A percentile compares a stretch with the other conserved stretches of the same genome.
Evolutionary conservation across 768 basidiomycete genomes (phyloP).

Genomic region (Suillus sp.): DNA sequence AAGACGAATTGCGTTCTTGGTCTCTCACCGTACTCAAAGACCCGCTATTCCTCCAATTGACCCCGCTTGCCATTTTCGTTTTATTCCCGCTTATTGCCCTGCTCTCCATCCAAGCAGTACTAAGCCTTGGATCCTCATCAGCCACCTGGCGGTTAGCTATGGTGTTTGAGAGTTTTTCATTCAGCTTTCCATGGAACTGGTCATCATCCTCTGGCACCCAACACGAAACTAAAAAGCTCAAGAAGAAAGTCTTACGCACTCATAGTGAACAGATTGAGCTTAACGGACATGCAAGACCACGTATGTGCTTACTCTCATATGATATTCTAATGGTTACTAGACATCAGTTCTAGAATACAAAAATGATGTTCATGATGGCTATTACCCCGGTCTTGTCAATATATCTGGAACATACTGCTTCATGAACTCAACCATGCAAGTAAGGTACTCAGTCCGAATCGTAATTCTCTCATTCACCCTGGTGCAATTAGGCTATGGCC

Average conservation of each 20-base stretch:
- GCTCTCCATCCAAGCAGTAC: constrained; percentile 31
- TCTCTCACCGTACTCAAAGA: constrained; percentile 40
- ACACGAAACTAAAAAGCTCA: constrained; percentile 45
- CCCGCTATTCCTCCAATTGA: constrained; percentile 54
- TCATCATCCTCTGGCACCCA: constrained; percentile 29
- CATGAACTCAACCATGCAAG: constrained; percentile 96
- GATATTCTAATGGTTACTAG: constrained; percentile 3
- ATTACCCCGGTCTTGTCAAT: constrained; percentile 92
- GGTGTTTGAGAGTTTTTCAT: constrained; percentile 62
- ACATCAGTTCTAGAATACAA: constrained; percentile 23
- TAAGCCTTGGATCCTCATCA: constrained; percentile 32
- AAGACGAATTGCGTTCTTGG: constrained; percentile 43
- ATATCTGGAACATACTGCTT: constrained; percentile 97
- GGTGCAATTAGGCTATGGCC: constrained; percentile 71
- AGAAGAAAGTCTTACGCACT: constrained; percentile 52
- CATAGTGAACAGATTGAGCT: constrained; percentile 58
- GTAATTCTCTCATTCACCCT: constrained; percentile 18
- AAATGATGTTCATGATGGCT: constrained; percentile 37
- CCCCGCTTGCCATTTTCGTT: constrained; percentile 57
- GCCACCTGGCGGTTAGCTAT: constrained; percentile 37
- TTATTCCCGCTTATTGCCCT: constrained; percentile 40
- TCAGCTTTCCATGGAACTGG: constrained; percentile 68
- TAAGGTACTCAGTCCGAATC: constrained; percentile 27
- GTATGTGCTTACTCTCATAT: constrained; percentile 22
- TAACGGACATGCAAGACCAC: constrained; percentile 36